Evolutionary conservation across 768 basidiomycete genomes (phyloP).

Genomic region (Boletus tylopilopsis): DNA sequence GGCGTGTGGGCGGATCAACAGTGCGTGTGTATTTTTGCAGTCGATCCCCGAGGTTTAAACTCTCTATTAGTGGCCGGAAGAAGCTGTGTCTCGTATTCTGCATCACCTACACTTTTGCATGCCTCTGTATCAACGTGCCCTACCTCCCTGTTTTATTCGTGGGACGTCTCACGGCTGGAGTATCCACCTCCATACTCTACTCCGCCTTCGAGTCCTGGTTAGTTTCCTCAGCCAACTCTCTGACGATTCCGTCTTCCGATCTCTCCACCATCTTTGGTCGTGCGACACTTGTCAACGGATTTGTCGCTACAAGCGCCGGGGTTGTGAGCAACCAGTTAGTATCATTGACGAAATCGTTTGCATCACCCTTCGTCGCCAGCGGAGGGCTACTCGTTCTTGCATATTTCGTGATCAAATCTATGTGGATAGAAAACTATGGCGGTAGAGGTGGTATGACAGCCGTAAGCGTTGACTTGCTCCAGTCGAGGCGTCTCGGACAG

Average conservation of each 20-base stretch:
- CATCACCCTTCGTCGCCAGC: slow-evolving; percentile 65
- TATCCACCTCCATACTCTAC: slow-evolving; percentile 73
- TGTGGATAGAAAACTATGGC: slow-evolving; percentile 74
- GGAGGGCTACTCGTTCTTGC: slow-evolving; percentile 50
- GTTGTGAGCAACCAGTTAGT: slow-evolving; percentile 67
- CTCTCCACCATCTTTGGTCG: slow-evolving; percentile 70
- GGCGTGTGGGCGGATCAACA: slow-evolving; percentile 79
- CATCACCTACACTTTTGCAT: slow-evolving; percentile 57
- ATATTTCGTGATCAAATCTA: slow-evolving; percentile 51
- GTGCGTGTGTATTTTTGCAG: slow-evolving; percentile 20
- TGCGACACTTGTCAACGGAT: slow-evolving; percentile 69
- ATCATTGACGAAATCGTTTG: slow-evolving; percentile 44
- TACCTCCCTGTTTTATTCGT: slow-evolving; percentile 56
- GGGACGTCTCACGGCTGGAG: slow-evolving; percentile 64
- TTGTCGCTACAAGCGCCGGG: slow-evolving; percentile 66
- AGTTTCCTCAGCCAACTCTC: slow-evolving; percentile 53
- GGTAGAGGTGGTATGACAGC: slow-evolving; percentile 30
- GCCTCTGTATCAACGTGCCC: slow-evolving; percentile 54
- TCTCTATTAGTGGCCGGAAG: slow-evolving; percentile 53
- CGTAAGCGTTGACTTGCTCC: slow-evolving; percentile 39
- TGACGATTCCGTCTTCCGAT: slow-evolving; percentile 50
- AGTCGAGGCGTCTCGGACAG: slow-evolving; percentile 47
- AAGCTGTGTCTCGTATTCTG: slow-evolving; percentile 71
- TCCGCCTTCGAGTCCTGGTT: slow-evolving; percentile 79
- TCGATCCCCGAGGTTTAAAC: background rate